Conservation (phyloP, 108 stramenopile genomes). For the Cyclostephanos tholiformis region DNA sequence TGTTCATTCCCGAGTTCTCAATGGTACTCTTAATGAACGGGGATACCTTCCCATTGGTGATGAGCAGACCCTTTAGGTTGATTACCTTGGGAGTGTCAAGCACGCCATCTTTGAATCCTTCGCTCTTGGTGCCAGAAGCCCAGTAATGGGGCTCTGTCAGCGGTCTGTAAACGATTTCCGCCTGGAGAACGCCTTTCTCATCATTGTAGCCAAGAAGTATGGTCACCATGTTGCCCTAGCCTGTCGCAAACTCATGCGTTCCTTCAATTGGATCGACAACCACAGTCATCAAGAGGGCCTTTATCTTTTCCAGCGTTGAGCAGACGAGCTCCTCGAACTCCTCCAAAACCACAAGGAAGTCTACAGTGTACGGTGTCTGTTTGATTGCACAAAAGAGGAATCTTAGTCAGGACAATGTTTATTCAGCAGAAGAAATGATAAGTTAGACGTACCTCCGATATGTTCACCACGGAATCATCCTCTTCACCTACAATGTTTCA, state of each 20-base stretch:
- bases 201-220: slow-evolving; percentile 65
- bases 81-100: slow-evolving; percentile 23
- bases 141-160: slow-evolving; percentile 38
- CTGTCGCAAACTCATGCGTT: slow-evolving; percentile 76
- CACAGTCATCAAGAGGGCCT: slow-evolving; percentile 45
- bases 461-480: slow-evolving; percentile 31
- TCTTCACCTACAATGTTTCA: slow-evolving; percentile 37
- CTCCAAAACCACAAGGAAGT: slow-evolving; percentile 12
- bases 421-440: no score
- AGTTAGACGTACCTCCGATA: not conserved
- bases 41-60: slow-evolving; percentile 50
- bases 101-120: slow-evolving; percentile 33
- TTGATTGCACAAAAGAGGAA: not conserved
- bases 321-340: slow-evolving; percentile 35
- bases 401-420: no score
- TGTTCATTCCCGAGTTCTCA: slow-evolving; percentile 29
- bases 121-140: slow-evolving; percentile 38
- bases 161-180: slow-evolving; percentile 50
- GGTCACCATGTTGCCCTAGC: slow-evolving; percentile 69
- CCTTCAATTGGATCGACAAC: slow-evolving; percentile 90
- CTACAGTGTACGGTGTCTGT: slow-evolving; percentile 25
- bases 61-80: slow-evolving; percentile 38
- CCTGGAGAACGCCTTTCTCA: slow-evolving; percentile 28
- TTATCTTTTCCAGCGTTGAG: slow-evolving; percentile 19
- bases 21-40: slow-evolving; percentile 48